Evolutionary conservation across 176 grass and related monocot species (phyloP), one percentile per base, ranked within the genome.

Genomic region (Pontederia paniculata): DNA sequence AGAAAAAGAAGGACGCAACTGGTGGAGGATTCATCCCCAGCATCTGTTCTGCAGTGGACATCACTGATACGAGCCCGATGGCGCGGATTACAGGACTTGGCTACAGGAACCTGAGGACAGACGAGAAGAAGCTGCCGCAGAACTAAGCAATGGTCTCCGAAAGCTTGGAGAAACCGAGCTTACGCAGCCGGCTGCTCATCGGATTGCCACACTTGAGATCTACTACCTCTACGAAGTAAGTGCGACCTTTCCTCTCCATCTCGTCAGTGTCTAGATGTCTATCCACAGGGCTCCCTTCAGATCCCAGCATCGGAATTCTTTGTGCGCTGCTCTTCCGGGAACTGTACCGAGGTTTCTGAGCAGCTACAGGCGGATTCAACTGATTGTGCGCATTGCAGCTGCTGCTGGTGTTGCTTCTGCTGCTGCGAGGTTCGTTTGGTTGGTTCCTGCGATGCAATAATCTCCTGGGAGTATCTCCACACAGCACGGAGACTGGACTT

Each of bases 241-340:
- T 9, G 10, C 47, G 65, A 18, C 17, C 9, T 25, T 68, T 68
- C 42, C 45, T 68, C 8, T 50, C 45, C 15, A 54, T 11, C 37
- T 37, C 50, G 9, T 77, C 66, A 21, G 21, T 48, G 9, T 62
- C 68, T 28, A 57, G 9, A 63, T 55, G 70, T 23, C 48, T 48
- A 5, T 77, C 58, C 50, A 50, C 9, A 63, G 47, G 25, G 4
- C 42, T 56, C 19, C 70, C 43, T 44, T 77, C 54, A 2, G 45
- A 60, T 12, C 44, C 16, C 53, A 76, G 66, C 48, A 60, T 76
- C 23, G 73, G 73, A 56, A 68, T 9, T 60, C 51, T 63, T 16
- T 50, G 48, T 17, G 54, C 17, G 51, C 68, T 53, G 43, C 13
- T 49, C 28, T 37, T 37, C n/a, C 8, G 52, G 49, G 25, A 19